phyloP scores from a whole-genome alignment of 257 asterid species.

The Penstemon barbatus region DNA sequence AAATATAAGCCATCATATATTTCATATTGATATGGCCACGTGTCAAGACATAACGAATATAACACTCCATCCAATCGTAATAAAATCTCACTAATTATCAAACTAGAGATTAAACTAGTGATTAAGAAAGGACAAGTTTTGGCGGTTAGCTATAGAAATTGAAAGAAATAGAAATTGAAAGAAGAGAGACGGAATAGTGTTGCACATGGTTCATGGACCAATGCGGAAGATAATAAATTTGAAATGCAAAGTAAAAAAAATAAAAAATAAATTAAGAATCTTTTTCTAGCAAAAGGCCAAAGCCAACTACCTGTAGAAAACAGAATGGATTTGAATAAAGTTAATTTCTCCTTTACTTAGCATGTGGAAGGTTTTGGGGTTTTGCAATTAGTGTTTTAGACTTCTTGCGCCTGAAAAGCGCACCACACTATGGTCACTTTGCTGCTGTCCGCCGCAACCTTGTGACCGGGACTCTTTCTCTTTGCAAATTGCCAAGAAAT shows the following conservation, averaged over 20 bases:
- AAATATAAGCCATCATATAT: not conserved
- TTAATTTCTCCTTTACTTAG: constrained; percentile 16
- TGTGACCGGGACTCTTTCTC: not conserved
- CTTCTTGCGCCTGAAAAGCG: constrained; percentile 39
- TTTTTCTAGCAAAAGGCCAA: constrained; percentile 26
- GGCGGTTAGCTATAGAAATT: constrained; percentile 32
- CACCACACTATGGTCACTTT: constrained; percentile 35
- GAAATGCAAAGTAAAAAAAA: not conserved
- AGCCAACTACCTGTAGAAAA: constrained; percentile 38
- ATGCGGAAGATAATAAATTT: constrained; percentile 31
- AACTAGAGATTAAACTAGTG: constrained; percentile 12
- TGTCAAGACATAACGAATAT: constrained; percentile 21
- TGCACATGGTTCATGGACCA: constrained; percentile 58
- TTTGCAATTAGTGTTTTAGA: constrained; percentile 29
- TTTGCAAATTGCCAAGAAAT: not conserved
- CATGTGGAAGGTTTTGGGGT: constrained; percentile 49
- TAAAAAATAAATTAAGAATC: constrained; percentile 30
- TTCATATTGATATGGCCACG: constrained; percentile 17
- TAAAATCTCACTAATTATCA: constrained; percentile 2
- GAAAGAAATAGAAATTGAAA: constrained; percentile 32
- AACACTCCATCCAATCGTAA: constrained; percentile 15
- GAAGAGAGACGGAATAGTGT: constrained; percentile 33
- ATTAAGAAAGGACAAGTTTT: constrained; percentile 27
- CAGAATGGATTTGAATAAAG: constrained; percentile 23
- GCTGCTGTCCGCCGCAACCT: constrained; percentile 19